A percentile compares a stretch with the other conserved stretches of the same genome.
These are phyloP conservation scores for Phaeodactylum tricornutum DNA, from an alignment of 108 stramenopile genomes.

Conservation along the genomic window DNA sequence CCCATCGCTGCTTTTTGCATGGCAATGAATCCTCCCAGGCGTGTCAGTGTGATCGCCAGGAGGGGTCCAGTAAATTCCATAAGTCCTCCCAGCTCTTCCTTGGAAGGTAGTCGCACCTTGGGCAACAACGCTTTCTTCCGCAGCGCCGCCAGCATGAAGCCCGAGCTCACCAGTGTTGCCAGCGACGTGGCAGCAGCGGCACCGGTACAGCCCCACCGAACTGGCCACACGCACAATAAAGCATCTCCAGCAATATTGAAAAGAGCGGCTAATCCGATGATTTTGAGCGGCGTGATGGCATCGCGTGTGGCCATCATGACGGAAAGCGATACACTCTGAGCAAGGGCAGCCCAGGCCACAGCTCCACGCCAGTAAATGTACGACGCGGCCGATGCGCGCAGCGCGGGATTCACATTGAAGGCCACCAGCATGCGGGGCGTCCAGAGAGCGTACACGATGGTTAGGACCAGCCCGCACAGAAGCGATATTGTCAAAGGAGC, in stretches of 20 bases:
- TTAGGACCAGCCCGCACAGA: conserved; percentile 33
- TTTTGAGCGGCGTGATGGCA: conserved; percentile 71
- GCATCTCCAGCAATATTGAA: conserved; percentile 63
- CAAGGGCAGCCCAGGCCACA: conserved; percentile 59
- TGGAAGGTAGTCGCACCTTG: conserved; percentile 35
- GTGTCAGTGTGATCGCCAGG: conserved; percentile 57
- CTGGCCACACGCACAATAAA: conserved; percentile 56
- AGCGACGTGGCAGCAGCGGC: conserved; percentile 69
- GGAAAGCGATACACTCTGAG: conserved; percentile 39
- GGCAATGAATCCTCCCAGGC: conserved; percentile 53
- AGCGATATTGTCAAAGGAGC: conserved; percentile 56
- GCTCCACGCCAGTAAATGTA: conserved; percentile 69
- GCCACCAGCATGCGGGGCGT: conserved; percentile 36
- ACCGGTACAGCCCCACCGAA: conserved; percentile 52
- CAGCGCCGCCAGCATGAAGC: conserved; percentile 49
- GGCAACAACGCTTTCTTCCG: conserved; percentile 42
- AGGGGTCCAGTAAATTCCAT: conserved; percentile 63
- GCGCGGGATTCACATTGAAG: conserved; percentile 41
- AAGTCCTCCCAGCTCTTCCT: conserved; percentile 37
- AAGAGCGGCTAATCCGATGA: conserved; percentile 44
- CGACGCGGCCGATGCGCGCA: conserved; percentile 31
- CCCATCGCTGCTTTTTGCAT: conserved; percentile 68
- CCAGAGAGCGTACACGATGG: conserved; percentile 48
- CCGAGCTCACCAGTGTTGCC: conserved; percentile 56
- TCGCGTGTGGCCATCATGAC: conserved; percentile 66